These are phyloP conservation scores for Cucumis hystrix DNA, from an alignment of 306 rosid genomes.

Conservation along the genomic window DNA sequence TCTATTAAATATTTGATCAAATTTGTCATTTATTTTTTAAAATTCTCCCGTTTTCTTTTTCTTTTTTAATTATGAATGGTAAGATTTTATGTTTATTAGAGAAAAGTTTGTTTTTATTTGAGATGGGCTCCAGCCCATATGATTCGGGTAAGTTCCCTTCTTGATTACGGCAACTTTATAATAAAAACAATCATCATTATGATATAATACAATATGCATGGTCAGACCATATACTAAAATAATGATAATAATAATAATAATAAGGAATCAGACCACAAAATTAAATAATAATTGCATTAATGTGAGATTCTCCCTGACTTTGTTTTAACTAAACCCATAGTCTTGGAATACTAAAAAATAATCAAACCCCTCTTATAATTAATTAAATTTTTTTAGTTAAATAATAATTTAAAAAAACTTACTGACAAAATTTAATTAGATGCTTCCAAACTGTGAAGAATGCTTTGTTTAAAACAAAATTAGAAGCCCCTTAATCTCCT, in stretches of 20 bases:
- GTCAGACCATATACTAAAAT: constrained; percentile 8
- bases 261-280: constrained; percentile 5
- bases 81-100: neutral
- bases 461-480: constrained; percentile 7
- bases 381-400: neutral
- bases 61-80: neutral
- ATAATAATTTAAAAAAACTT: neutral
- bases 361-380: neutral
- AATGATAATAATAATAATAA: neutral
- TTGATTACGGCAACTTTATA: constrained; percentile 2
- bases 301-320: constrained; percentile 5
- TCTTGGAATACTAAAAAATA: neutral
- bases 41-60: too few relatives aligned
- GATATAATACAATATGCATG: neutral
- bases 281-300: constrained; percentile 8
- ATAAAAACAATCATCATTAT: neutral
- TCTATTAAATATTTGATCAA: too few relatives aligned
- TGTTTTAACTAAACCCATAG: neutral
- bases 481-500: neutral
- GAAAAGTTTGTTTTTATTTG: neutral
- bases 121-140: constrained; percentile 5
- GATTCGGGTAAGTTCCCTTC: constrained; percentile 6
- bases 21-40: too few relatives aligned
- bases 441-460: constrained; percentile 37
- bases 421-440: constrained; percentile 24